Base-by-base conservation (phyloP, 2,329 filamentous ascomycete genomes). In the Fusarium sp. region DNA sequence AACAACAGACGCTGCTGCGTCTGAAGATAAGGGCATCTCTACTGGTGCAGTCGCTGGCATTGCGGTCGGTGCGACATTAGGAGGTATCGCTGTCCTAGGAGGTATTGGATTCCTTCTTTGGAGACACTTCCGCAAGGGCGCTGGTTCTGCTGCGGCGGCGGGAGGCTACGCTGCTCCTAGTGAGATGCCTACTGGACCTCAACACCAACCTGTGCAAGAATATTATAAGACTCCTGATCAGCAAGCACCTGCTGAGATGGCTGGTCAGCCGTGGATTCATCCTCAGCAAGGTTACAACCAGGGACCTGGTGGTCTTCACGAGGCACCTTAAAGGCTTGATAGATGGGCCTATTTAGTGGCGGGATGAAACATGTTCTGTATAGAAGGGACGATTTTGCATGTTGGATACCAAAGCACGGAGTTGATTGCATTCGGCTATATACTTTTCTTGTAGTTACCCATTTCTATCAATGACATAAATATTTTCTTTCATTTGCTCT, bases 1-100 rank as follows among this genome's bases (percentile, higher is more conserved):
- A 6, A 59, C 63, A 8, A 59, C 63, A 13, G 47, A 54, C 8
- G n/a, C 45, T 30, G 29, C 43, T 2, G 3, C 20, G 1, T 51
- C 55, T 15, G 43, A 43, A 4, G 25, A 56, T 6, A 18, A 44
- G 2, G 52, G 65, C 1, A 41, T 77, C 3, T 73, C 73, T 1
- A 71, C 55, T 0, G 75, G 75, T 2, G 75, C 75, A 1, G 65
- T 75, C 4, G 75, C 71, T 7, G 75, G 75, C 9, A 65, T 77
- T 8, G 75, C 72, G 1, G 73, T 75, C 7, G 75, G 70, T 6
- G 65, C 75, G 1, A 70, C 72, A 2, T 16, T 76, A 0, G 74
- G 63, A 5, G 74, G 73, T 2, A 27, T 75, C 2, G 3, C 51
- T 9, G 3, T 71, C 7, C 63, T 76, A 10, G 73, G 43, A 1